A percentile compares a stretch with the other conserved stretches of the same genome.
These are phyloP conservation scores for Rosa hybrid DNA, from an alignment of 331 rosid species.

Conservation along the genomic window DNA sequence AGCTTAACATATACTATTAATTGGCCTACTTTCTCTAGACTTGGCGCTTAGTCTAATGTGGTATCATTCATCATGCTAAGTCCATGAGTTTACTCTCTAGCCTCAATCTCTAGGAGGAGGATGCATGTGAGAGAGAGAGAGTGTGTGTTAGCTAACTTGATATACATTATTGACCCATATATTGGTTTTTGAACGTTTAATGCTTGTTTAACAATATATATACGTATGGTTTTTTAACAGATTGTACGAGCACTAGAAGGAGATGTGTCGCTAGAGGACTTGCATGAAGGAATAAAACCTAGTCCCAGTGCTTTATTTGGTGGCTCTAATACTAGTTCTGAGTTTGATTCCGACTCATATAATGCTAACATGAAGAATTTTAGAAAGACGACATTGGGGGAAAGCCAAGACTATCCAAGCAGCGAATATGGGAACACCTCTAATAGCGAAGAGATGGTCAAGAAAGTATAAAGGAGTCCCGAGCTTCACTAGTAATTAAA, in stretches of 20 bases:
- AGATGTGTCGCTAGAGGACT: constrained; percentile 63
- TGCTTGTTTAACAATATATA: background rate
- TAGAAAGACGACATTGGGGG: constrained; percentile 40
- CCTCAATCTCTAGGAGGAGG: too few species aligned
- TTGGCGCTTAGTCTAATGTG: too few species aligned
- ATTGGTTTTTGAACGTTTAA: background rate
- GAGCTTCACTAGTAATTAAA: constrained; percentile 12
- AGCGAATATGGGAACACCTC: constrained; percentile 60
- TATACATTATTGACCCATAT: background rate
- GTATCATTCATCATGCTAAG: too few species aligned
- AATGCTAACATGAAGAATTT: constrained; percentile 58
- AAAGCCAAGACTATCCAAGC: constrained; percentile 40
- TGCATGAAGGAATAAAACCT: constrained; percentile 51
- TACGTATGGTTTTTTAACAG: constrained; percentile 26
- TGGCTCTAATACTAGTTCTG: constrained; percentile 27
- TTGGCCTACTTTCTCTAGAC: too few species aligned
- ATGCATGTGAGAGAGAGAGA: too few species aligned
- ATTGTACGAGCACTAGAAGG: constrained; percentile 80
- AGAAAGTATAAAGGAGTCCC: background rate
- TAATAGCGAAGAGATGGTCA: constrained; percentile 33
- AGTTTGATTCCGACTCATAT: constrained; percentile 43
- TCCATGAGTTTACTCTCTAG: too few species aligned
- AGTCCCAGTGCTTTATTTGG: constrained; percentile 39
- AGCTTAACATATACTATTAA: too few species aligned
- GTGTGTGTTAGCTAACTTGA: background rate